Conservation (phyloP, 176 grass and related monocot species). For the Hyparrhenia diplandra region DNA sequence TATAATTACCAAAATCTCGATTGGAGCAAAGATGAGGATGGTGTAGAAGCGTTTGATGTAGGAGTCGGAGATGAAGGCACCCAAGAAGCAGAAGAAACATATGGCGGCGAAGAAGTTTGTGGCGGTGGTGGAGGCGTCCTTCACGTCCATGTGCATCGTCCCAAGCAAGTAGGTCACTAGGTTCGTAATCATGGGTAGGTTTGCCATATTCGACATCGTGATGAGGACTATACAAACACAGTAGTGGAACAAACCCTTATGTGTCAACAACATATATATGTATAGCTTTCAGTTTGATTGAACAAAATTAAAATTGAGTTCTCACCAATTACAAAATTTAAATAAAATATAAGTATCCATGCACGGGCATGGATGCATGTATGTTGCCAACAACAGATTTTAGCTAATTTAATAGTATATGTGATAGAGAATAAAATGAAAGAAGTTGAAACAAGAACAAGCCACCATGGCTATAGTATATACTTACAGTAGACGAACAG, state of each 20-base stretch:
- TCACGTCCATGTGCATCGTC: slow-evolving; percentile 55
- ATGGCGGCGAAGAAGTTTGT: slow-evolving; percentile 43
- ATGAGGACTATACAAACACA: slow-evolving; percentile 38
- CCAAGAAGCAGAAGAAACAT: slow-evolving; percentile 48
- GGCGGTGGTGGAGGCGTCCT: slow-evolving; percentile 34
- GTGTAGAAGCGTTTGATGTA: slow-evolving; percentile 57
- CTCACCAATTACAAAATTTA: neutral
- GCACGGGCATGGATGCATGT: too few species aligned
- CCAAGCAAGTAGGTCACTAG: slow-evolving; percentile 48
- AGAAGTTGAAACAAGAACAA: too few species aligned
- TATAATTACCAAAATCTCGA: too few species aligned
- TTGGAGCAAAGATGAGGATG: slow-evolving; percentile 45
- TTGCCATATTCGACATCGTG: slow-evolving; percentile 25
- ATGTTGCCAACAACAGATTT: too few species aligned
- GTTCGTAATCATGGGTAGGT: slow-evolving; percentile 44
- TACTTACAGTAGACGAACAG: slow-evolving; percentile 54
- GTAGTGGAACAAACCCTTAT: neutral
- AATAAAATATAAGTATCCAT: neutral
- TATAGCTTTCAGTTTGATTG: neutral
- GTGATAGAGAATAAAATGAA: too few species aligned
- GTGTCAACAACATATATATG: too few species aligned
- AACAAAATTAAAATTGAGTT: neutral
- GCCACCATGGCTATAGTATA: too few species aligned
- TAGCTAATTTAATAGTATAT: too few species aligned
- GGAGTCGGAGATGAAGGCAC: slow-evolving; percentile 69